Evolutionary conservation across 2,329 filamentous ascomycete genomes (phyloP).

Genomic region (Diaporthe destruens): DNA sequence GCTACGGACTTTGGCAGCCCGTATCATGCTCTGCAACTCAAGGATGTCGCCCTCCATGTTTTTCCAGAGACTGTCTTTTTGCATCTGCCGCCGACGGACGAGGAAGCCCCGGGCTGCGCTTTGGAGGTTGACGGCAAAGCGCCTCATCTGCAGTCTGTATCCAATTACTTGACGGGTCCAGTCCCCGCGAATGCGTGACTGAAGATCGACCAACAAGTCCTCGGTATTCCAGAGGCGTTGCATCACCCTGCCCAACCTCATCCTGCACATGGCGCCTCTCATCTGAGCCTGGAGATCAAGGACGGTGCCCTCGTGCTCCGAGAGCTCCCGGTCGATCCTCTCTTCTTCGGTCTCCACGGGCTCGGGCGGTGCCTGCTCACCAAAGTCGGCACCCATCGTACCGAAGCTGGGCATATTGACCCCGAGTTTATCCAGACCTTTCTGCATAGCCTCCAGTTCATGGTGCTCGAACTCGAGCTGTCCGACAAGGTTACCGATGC

Average conservation of each 20-base stretch:
- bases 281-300: slow-evolving; percentile 89
- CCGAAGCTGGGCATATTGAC: slow-evolving; percentile 98
- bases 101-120: slow-evolving; percentile 82
- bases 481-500: slow-evolving; percentile 95
- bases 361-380: slow-evolving; percentile 75
- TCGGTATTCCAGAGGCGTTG: slow-evolving; percentile 91
- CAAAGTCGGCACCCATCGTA: slow-evolving; percentile 96
- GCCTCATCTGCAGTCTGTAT: slow-evolving; percentile 86
- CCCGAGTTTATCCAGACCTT: slow-evolving; percentile 94
- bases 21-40: slow-evolving; percentile 84
- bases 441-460: slow-evolving; percentile 96
- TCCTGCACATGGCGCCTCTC: slow-evolving; percentile 81
- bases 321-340: slow-evolving; percentile 83
- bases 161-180: slow-evolving; percentile 85
- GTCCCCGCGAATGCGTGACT: slow-evolving; percentile 88
- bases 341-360: slow-evolving; percentile 93
- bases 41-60: slow-evolving; percentile 79
- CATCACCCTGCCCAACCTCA: slow-evolving; percentile 86
- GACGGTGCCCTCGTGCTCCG: slow-evolving; percentile 79
- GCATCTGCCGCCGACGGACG: slow-evolving; percentile 71
- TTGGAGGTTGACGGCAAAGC: slow-evolving; percentile 84
- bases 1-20: slow-evolving; percentile 74
- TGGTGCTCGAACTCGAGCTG: slow-evolving; percentile 98
- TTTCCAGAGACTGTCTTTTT: slow-evolving; percentile 76
- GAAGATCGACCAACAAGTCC: slow-evolving; percentile 81